phyloP scores from a whole-genome alignment of 2,329 filamentous ascomycete species.

The Neofusicoccum parvum region DNA sequence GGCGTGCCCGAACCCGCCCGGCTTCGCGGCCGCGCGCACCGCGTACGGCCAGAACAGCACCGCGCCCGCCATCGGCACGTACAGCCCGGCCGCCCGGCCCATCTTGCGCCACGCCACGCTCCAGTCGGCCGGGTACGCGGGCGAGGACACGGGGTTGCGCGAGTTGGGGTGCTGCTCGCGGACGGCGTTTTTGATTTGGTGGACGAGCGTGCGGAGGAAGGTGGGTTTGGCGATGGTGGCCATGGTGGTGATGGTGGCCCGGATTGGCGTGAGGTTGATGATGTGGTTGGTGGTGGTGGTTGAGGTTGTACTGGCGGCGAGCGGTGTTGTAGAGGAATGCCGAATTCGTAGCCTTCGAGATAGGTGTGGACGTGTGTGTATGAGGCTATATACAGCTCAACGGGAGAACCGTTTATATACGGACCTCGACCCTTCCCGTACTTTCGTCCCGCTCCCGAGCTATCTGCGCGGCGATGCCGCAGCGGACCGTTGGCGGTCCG shows the following conservation, averaged over 20 bases:
- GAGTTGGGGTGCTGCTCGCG: not conserved
- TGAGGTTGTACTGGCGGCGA: too few species aligned
- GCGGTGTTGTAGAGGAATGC: not conserved
- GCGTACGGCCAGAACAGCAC: conserved; percentile 8
- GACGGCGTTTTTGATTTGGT: not conserved
- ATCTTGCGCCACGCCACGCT: not conserved
- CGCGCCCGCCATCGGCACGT: not conserved
- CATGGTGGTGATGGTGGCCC: not conserved
- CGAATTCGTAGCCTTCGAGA: not conserved
- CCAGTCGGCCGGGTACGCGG: not conserved
- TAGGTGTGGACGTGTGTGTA: not conserved
- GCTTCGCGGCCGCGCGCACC: not conserved
- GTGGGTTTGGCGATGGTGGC: not conserved
- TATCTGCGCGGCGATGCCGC: not conserved
- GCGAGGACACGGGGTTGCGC: not conserved
- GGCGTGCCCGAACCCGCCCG: conserved; percentile 1
- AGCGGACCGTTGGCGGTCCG: not conserved
- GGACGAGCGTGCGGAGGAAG: not conserved
- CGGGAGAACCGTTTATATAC: not conserved
- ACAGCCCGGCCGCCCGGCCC: not conserved
- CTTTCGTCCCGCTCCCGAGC: not conserved
- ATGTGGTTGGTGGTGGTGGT: too few species aligned
- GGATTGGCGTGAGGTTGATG: not conserved
- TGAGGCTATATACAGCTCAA: not conserved
- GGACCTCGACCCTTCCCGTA: not conserved